A percentile compares a stretch with the other conserved stretches of the same genome.
phyloP scores from a whole-genome alignment of 1,139 yeast genomes.

The Candida smagusa region DNA sequence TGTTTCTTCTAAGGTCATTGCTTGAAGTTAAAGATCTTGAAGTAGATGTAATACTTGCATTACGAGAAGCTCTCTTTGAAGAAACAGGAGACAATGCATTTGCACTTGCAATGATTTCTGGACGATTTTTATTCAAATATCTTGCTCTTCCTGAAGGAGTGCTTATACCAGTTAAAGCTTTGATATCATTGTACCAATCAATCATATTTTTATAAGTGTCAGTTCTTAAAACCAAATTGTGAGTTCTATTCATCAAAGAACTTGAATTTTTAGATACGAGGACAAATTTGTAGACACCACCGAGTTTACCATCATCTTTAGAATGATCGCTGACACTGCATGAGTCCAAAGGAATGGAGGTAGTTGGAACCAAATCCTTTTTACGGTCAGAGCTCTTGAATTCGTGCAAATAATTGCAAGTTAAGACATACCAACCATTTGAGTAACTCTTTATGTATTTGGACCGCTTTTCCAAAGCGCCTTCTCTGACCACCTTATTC shows the following conservation, averaged over 20 bases:
- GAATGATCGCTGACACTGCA: conserved; percentile 83
- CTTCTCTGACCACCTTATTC: conserved; percentile 70
- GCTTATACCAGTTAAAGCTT: conserved; percentile 56
- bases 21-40: conserved; percentile 16
- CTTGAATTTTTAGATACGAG: conserved; percentile 67
- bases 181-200: conserved; percentile 80
- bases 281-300: conserved; percentile 72
- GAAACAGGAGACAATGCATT: conserved; percentile 6
- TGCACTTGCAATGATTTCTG: conserved; percentile 7
- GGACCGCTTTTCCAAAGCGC: conserved; percentile 83
- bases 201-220: conserved; percentile 76
- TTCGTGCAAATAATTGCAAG: conserved; percentile 87
- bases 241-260: conserved; percentile 69
- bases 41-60: conserved; percentile 30
- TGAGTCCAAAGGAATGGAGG: conserved; percentile 79
- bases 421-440: conserved; percentile 85
- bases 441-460: conserved; percentile 88
- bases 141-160: conserved; percentile 51
- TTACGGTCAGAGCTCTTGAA: conserved; percentile 81
- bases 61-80: conserved; percentile 23
- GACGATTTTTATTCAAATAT: conserved; percentile 17
- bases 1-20: conserved; percentile 1
- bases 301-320: conserved; percentile 59
- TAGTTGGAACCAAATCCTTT: conserved; percentile 80
- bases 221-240: conserved; percentile 90